Evolutionary conservation across 169 alveolate species (phyloP), one percentile per base, ranked within the genome.

Genomic region (Perkinsus chesapeaki): DNA sequence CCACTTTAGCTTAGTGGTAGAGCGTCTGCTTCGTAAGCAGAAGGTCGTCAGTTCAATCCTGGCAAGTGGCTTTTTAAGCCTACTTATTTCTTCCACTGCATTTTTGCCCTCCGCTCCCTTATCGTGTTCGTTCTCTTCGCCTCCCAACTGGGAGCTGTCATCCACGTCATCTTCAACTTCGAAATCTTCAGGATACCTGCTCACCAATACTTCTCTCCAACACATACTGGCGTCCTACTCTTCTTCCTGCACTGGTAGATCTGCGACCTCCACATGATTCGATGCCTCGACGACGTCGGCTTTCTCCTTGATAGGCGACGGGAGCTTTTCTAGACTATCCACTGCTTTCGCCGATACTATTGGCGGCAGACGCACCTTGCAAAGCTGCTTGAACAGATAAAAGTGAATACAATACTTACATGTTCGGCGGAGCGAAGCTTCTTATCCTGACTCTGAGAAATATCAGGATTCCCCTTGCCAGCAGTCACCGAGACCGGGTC

Each of bases 21-120:
- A 60, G 82, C 82, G 82, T 60, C 82, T 60, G 82, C 82, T 60
- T 60, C 82, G 82, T 60, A 60, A 60, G 82, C 82, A 60, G 82
- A 60, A 60, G 82, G 82, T 60, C 82, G 82, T 60, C 82, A 60
- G 82, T 60, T 60, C 82, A 60, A 60, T 60, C 82, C 82, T 60
- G 82, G 82, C 82, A 60, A 60, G 82, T 60, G 82, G 82, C 82
- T 60, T 16, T 60, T 60, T 23, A 5, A 27, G 3, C 12, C 27
- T 60, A 60, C 82, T 60, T 60, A n/a, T n/a, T n/a, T n/a, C n/a
- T 1, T 60, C 31, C 82, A 0, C 3, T 3, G 31, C 12, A 12
- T 7, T 12, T 27, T 23, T 60, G 82, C 12, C 82, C n/a, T n/a
- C n/a, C n/a, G 82, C 31, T 27, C 3, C 31, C 3, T 60, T 16